Conservation (phyloP, 2,329 filamentous ascomycete genomes). For the Stemphylium lycopersici region DNA sequence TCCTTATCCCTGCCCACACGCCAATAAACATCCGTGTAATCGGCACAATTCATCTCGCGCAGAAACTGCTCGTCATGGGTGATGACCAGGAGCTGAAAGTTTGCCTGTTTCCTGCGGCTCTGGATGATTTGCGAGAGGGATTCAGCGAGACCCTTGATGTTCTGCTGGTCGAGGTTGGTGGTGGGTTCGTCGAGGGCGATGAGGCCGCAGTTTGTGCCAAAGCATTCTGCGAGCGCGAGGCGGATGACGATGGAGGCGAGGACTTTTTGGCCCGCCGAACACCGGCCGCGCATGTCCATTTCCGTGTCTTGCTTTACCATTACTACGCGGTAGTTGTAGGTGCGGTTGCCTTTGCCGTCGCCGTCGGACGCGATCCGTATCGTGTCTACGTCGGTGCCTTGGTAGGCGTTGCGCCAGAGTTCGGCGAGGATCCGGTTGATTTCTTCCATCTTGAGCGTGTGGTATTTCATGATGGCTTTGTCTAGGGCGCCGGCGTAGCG, state of each 20-base stretch:
- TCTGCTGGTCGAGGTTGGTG: conserved; percentile 93
- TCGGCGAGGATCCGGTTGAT: conserved; percentile 95
- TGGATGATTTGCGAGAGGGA: conserved; percentile 88
- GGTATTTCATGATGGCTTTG: conserved; percentile 97
- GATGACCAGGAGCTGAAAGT: conserved; percentile 98
- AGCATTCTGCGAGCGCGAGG: conserved; percentile 92
- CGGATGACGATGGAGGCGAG: conserved; percentile 97
- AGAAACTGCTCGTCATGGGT: conserved; percentile 98
- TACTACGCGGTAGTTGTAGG: conserved; percentile 94
- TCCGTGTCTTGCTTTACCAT: conserved; percentile 98
- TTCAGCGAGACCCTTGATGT: conserved; percentile 86
- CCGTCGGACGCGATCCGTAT: conserved; percentile 94
- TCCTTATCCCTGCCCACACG: conserved; percentile 80
- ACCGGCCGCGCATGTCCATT: conserved; percentile 99
- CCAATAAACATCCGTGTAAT: conserved; percentile 93
- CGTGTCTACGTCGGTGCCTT: conserved; percentile 95
- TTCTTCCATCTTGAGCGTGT: conserved; percentile 96
- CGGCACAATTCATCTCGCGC: conserved; percentile 88
- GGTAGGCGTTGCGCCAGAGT: conserved; percentile 96
- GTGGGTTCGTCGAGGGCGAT: conserved; percentile 98
- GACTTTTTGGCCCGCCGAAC: conserved; percentile 95
- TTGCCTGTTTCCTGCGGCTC: conserved; percentile 79
- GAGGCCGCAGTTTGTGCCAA: conserved; percentile 92
- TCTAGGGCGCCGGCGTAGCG: conserved; percentile 85
- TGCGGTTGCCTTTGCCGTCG: conserved; percentile 77